Percentiles rank a stretch among this genome's conserved stretches.
These are phyloP conservation scores for Picea engelmannii DNA, from an alignment of 83 land plant species.

Conservation along the genomic window DNA sequence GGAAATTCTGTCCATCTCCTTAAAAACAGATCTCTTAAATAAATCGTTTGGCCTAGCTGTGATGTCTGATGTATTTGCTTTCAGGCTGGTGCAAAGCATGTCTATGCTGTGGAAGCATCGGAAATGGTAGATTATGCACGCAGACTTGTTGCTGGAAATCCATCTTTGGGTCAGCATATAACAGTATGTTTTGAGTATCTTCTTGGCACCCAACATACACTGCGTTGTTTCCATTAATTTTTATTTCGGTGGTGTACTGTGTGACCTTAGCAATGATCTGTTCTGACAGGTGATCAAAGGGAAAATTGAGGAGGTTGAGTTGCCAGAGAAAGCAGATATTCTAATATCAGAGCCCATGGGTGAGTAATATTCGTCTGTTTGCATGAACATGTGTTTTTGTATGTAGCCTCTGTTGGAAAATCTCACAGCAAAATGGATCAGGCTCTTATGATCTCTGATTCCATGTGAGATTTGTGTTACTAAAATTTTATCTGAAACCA, in stretches of 20 bases:
- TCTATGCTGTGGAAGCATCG: conserved; percentile 99
- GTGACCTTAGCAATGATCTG: background rate
- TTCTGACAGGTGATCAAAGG: conserved; percentile 79
- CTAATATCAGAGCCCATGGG: conserved; percentile 99
- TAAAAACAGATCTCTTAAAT: background rate
- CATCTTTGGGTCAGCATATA: conserved; percentile 62
- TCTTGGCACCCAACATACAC: background rate
- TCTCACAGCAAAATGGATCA: too few species aligned
- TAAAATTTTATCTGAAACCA: too few species aligned
- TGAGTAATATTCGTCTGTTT: conserved; percentile 25
- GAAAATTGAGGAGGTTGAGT: conserved; percentile 92
- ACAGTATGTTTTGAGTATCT: conserved; percentile 47
- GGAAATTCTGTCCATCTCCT: background rate
- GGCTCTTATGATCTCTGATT: too few species aligned
- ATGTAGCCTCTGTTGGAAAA: background rate
- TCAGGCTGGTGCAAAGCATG: conserved; percentile 99
- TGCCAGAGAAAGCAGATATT: conserved; percentile 98
- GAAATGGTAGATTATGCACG: conserved; percentile 98
- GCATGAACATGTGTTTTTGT: background rate
- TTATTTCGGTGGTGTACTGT: background rate
- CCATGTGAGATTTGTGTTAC: too few species aligned
- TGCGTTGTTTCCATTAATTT: background rate
- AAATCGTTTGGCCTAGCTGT: background rate
- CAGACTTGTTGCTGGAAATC: conserved; percentile 86
- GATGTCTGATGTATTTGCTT: conserved; percentile 8